phyloP scores from a whole-genome alignment of 257 asterid species.

The Dorcoceras hygrometricum region DNA sequence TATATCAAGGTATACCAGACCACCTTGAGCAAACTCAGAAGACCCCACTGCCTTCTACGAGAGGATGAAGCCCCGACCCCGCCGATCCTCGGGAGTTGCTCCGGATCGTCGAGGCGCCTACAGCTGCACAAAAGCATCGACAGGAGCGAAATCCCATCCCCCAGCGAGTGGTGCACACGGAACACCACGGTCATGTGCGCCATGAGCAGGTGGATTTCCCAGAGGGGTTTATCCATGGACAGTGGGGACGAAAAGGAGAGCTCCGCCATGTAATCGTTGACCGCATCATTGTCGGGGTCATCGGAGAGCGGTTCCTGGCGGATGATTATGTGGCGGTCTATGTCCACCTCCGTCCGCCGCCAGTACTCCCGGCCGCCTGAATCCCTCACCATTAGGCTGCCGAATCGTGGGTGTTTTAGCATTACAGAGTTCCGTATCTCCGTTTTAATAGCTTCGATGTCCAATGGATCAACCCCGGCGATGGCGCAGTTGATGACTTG shows the following conservation, averaged over 20 bases:
- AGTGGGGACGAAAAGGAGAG: constrained; percentile 60
- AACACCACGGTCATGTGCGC: constrained; percentile 48
- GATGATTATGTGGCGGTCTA: constrained; percentile 59
- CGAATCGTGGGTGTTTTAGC: constrained; percentile 62
- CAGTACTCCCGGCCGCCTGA: constrained; percentile 62
- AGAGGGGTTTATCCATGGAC: constrained; percentile 64
- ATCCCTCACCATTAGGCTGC: constrained; percentile 68
- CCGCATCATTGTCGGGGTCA: constrained; percentile 60
- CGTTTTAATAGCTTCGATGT: constrained; percentile 39
- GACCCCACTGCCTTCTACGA: constrained; percentile 24
- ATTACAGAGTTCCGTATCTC: constrained; percentile 43
- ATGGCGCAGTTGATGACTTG: constrained; percentile 53
- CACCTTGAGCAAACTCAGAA: constrained; percentile 20
- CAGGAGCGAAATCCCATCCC: constrained; percentile 84
- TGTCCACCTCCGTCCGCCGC: constrained; percentile 53
- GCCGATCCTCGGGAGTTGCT: constrained; percentile 32
- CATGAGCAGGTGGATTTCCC: constrained; percentile 73
- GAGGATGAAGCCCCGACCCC: constrained; percentile 37
- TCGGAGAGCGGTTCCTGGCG: constrained; percentile 36
- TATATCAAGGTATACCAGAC: constrained; percentile 39
- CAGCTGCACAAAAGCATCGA: constrained; percentile 62
- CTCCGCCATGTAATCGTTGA: constrained; percentile 70
- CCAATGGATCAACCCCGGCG: constrained; percentile 30
- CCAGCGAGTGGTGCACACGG: constrained; percentile 83
- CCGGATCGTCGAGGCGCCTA: constrained; percentile 53